These are phyloP conservation scores for Hypomyces rosellus DNA, from an alignment of 2,329 filamentous ascomycete genomes.

Conservation along the genomic window DNA sequence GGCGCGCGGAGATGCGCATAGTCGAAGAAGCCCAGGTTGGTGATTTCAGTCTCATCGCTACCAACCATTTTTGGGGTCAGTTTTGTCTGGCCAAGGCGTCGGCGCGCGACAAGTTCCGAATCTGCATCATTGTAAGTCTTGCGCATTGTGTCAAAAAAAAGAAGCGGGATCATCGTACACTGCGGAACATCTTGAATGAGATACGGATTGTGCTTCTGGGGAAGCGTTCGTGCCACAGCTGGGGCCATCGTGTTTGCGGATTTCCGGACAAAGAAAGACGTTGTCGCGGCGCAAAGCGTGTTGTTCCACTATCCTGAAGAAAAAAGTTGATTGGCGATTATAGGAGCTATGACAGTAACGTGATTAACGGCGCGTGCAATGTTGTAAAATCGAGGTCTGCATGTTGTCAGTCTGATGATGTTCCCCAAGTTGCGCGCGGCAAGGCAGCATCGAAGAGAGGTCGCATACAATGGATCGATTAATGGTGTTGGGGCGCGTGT, in stretches of 20 bases:
- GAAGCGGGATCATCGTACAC: constrained; percentile 40
- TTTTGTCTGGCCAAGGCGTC: constrained; percentile 88
- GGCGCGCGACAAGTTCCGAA: constrained; percentile 69
- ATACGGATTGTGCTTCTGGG: constrained; percentile 58
- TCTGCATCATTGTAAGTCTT: constrained; percentile 41
- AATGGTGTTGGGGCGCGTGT: not conserved
- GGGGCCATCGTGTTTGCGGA: constrained; percentile 27
- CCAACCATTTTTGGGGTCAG: constrained; percentile 75
- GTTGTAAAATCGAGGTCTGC: not conserved
- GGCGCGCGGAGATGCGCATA: constrained; percentile 94
- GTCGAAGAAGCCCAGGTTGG: constrained; percentile 79
- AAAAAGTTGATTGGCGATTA: constrained; percentile 17
- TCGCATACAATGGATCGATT: constrained; percentile 6
- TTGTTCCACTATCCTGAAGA: constrained; percentile 1
- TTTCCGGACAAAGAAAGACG: not conserved
- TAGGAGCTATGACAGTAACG: constrained; percentile 2
- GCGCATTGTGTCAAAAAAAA: constrained; percentile 2
- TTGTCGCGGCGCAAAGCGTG: constrained; percentile 11
- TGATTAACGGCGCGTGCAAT: constrained; percentile 13
- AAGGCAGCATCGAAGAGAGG: not conserved
- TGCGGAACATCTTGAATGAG: constrained; percentile 57
- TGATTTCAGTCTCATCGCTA: constrained; percentile 65
- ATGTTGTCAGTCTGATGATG: not conserved
- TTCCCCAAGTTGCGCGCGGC: constrained; percentile 2
- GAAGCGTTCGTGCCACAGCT: constrained; percentile 41